Percentiles rank a stretch among this genome's conserved stretches.
phyloP scores from a whole-genome alignment of 192 early-diverging fungal species.

The Chytriomyces hyalinus region DNA sequence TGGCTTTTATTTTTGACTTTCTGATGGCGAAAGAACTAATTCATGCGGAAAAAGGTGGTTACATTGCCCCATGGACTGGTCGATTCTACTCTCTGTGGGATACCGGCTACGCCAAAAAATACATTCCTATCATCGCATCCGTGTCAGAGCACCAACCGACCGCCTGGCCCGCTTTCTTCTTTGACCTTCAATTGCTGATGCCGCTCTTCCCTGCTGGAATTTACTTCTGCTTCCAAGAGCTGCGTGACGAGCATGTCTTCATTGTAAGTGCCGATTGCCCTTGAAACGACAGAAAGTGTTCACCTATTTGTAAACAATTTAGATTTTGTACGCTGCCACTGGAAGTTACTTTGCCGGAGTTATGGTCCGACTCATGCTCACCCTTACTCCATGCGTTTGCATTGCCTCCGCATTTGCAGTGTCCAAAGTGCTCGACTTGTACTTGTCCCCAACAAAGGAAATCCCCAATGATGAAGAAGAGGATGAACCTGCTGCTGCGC shows the following conservation, averaged over 20 bases:
- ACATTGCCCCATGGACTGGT: conserved; percentile 97
- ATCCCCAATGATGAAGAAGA: conserved; percentile 17
- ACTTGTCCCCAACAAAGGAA: conserved; percentile 59
- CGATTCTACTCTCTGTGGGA: conserved; percentile 99
- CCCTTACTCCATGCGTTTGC: conserved; percentile 97
- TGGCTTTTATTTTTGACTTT: no score
- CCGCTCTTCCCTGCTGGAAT: conserved; percentile 96
- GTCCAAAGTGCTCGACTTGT: conserved; percentile 85
- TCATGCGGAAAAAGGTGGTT: conserved; percentile 52
- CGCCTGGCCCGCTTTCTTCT: conserved; percentile 99
- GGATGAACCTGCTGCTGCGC: conserved; percentile 38
- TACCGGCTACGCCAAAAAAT: conserved; percentile 98
- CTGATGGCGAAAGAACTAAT: no score
- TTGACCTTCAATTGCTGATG: conserved; percentile 97
- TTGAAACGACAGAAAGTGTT: neutral
- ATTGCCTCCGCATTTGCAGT: conserved; percentile 90
- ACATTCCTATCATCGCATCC: conserved; percentile 99
- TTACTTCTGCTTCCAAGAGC: conserved; percentile 92
- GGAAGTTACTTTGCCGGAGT: conserved; percentile 99
- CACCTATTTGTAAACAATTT: neutral
- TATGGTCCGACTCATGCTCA: conserved; percentile 99
- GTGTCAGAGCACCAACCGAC: conserved; percentile 99
- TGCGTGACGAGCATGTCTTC: conserved; percentile 98
- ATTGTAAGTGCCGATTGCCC: conserved; percentile 48
- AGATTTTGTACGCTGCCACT: conserved; percentile 94